Percentiles rank a stretch among this genome's conserved stretches.
These are phyloP conservation scores for Colletotrichum sp. DNA, from an alignment of 2,329 filamentous ascomycete species.

Conservation along the genomic window DNA sequence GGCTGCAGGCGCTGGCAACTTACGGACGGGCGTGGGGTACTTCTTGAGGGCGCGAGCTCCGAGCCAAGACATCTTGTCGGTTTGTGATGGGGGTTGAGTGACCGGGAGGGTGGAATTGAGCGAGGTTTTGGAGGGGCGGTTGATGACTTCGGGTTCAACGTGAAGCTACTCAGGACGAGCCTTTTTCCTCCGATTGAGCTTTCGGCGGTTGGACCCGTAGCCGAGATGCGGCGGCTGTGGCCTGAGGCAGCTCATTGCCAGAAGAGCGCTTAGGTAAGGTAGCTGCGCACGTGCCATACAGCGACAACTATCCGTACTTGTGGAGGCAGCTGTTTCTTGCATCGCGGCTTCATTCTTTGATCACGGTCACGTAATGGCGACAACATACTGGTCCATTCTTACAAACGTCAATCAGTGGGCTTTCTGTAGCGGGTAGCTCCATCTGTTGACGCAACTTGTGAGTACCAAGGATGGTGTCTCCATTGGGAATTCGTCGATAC, in stretches of 20 bases:
- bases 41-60: conserved; percentile 73
- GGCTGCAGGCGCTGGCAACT: conserved; percentile 42
- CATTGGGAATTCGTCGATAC: background rate
- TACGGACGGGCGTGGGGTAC: conserved; percentile 80
- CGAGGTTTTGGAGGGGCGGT: conserved; percentile 33
- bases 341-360: background rate
- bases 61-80: conserved; percentile 75
- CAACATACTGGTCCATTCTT: background rate
- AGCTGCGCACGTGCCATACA: background rate
- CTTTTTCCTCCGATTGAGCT: conserved; percentile 39
- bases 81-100: conserved; percentile 35
- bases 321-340: background rate
- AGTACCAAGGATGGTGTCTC: background rate
- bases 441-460: background rate
- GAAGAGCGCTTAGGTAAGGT: background rate
- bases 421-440: background rate
- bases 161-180: conserved; percentile 42
- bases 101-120: conserved; percentile 36
- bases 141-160: conserved; percentile 32
- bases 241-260: conserved; percentile 28
- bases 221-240: conserved; percentile 27
- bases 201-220: conserved; percentile 38
- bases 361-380: background rate
- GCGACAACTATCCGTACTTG: background rate
- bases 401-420: background rate